Evolutionary conservation across 176 grass and related monocot species (phyloP), one percentile per base, ranked within the genome.

Genomic region (Oryza meyeriana): DNA sequence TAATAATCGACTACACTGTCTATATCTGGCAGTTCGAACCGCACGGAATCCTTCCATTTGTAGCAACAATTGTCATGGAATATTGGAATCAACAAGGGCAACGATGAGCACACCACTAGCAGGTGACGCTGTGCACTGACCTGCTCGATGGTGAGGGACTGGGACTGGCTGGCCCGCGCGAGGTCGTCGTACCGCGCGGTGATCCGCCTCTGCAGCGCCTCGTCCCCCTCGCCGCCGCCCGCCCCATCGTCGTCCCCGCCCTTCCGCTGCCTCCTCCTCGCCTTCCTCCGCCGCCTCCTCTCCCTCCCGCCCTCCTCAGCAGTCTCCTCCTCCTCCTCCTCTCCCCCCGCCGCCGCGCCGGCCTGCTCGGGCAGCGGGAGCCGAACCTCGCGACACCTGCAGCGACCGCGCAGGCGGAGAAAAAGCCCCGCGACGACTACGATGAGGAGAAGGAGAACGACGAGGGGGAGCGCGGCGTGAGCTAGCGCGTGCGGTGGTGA

Each of bases 121-220:
- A 48, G 61, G 16, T n/a, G 12, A 77, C 27, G 44, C 16, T 31
- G 24, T 1, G 66, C 22, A 52, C 33, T 2, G 33, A 98, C 95
- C 92, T 98, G 92, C 40, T 85, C 63, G 61, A 88, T 66, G 50
- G 95, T 95, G 86, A 91, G 68, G 58, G 72, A 72, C n/a, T 77
- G 79, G 28, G 72, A 84, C 70, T 91, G 87, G 81, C 86, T 98
- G 18, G 92, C 92, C 71, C 79, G 86, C 76, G 85, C 88, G 79
- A 98, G 82, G 67, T 95, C 88, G 84, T 95, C 95, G 74, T 98
- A 98, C 24, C 85, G 91, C 62, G 68, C 70, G 78, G 90, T 89
- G 65, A 98, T 93, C 82, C 89, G 90, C 25, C 89, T 86, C 87
- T 93, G 92, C 36, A 94, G 87, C 24, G 84, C 69, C 58, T 67